phyloP scores from a whole-genome alignment of 1,284 basidiomycete genomes.

The Apiotrichum veenhuisii region DNA sequence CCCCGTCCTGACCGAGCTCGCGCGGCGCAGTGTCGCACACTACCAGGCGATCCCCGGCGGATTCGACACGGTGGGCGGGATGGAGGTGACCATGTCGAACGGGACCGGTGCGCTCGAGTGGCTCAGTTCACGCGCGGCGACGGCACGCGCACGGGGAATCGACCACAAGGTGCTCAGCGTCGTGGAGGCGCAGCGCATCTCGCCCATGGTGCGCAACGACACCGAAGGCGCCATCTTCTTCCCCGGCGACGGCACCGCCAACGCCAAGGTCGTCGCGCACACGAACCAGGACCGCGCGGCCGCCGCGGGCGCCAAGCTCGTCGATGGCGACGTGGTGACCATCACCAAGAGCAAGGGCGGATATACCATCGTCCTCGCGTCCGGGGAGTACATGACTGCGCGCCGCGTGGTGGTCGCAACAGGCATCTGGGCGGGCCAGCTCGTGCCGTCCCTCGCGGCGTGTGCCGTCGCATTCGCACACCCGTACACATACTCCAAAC shows the following conservation, averaged over 20 bases:
- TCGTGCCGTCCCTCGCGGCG: constrained; percentile 11
- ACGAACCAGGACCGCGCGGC: constrained; percentile 15
- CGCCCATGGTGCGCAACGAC: constrained; percentile 15
- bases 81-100: constrained; percentile 15
- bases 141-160: constrained; percentile 14
- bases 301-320: constrained; percentile 11
- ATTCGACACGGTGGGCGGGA: constrained; percentile 24
- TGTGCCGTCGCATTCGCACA: constrained; percentile 24
- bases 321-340: constrained; percentile 15
- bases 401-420: constrained; percentile 24
- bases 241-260: constrained; percentile 26
- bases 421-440: constrained; percentile 30
- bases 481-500: constrained; percentile 23
- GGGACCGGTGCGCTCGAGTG: neutral
- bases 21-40: constrained; percentile 18
- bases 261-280: constrained; percentile 15
- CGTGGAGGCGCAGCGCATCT: constrained; percentile 9
- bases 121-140: constrained; percentile 1
- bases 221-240: constrained; percentile 11
- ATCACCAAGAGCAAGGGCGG: neutral
- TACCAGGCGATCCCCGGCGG: constrained; percentile 20
- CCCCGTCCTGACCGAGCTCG: constrained; percentile 24
- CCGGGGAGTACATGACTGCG: neutral
- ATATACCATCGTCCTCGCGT: neutral
- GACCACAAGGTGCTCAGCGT: constrained; percentile 9